These are phyloP conservation scores for Schrenkiella parvula DNA, from an alignment of 345 rosid genomes.

Conservation along the genomic window DNA sequence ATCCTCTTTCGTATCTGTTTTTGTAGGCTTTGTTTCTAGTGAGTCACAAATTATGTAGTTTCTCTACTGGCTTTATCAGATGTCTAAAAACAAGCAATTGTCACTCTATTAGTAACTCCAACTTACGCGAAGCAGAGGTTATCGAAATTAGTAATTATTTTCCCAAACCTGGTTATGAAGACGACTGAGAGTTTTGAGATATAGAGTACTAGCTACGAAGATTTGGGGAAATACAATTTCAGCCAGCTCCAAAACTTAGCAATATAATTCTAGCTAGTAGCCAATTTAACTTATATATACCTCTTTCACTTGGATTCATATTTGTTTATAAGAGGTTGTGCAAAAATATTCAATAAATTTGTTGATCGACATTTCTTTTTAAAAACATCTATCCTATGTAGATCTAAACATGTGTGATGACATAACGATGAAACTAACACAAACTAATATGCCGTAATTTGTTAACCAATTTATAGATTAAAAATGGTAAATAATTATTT, in stretches of 20 bases:
- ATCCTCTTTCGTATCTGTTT: not conserved
- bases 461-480: no score
- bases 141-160: not conserved
- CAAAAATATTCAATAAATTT: not conserved
- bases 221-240: no score
- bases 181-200: not conserved
- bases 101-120: not conserved
- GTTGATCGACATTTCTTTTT: not conserved
- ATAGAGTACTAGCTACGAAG: no score
- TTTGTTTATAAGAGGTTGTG: not conserved
- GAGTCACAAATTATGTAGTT: not conserved
- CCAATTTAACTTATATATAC: not conserved
- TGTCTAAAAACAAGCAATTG: no score
- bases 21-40: not conserved
- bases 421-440: not conserved
- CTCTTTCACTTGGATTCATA: not conserved
- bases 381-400: no score
- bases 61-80: no score
- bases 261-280: no score
- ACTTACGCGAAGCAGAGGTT: not conserved
- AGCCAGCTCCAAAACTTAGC: no score
- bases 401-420: no score
- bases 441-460: no score
- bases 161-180: not conserved
- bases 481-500: not conserved